Conservation (phyloP, 176 grass and related monocot species). For the Thalia dealbata region DNA sequence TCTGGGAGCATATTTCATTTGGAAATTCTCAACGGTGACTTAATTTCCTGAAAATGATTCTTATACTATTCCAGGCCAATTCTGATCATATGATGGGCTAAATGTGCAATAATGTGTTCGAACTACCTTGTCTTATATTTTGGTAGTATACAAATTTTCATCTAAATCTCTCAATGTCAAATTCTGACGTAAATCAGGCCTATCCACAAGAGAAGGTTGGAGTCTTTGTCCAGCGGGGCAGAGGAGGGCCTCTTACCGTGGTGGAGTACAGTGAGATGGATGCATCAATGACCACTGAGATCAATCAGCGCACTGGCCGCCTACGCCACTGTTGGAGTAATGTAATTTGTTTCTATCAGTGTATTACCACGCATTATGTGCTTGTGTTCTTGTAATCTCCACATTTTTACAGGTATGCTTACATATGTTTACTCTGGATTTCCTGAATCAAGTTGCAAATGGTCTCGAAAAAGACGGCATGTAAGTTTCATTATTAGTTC, state of each 20-base stretch:
- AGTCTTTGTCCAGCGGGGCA: slow-evolving; percentile 93
- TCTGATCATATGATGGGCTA: no score
- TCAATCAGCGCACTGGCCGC: slow-evolving; percentile 88
- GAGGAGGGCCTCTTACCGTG: slow-evolving; percentile 72
- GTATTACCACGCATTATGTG: background rate
- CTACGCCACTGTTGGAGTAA: slow-evolving; percentile 99
- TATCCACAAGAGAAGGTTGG: slow-evolving; percentile 99
- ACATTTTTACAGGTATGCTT: slow-evolving; percentile 53
- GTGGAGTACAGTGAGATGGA: slow-evolving; percentile 98
- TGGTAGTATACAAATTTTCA: background rate
- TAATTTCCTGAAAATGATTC: no score
- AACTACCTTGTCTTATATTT: no score
- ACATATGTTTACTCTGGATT: slow-evolving; percentile 91
- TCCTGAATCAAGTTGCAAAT: slow-evolving; percentile 77
- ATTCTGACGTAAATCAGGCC: slow-evolving; percentile 27
- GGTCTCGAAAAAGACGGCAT: slow-evolving; percentile 85
- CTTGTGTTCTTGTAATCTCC: background rate
- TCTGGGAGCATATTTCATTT: no score
- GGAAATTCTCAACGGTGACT: no score
- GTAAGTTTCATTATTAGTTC: slow-evolving; percentile 35
- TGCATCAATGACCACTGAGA: slow-evolving; percentile 73
- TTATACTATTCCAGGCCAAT: no score
- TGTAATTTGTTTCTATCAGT: slow-evolving; percentile 31
- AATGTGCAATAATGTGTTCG: no score
- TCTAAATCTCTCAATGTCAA: background rate